phyloP scores from a whole-genome alignment of 2,329 filamentous ascomycete genomes.

The Phialemonium atrogriseum region DNA sequence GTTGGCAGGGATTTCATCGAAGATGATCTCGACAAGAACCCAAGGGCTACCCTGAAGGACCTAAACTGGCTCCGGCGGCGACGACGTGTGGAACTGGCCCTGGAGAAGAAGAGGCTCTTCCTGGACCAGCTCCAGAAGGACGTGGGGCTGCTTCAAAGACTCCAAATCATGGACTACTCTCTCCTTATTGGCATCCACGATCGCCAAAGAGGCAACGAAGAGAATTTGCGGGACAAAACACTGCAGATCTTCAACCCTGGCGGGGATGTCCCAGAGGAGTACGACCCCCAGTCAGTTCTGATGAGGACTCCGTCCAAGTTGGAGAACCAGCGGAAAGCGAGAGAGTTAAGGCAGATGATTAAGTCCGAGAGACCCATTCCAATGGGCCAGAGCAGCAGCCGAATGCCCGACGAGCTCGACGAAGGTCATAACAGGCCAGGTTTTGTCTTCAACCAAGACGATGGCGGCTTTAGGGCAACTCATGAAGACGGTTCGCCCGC shows the following conservation, averaged over 20 bases:
- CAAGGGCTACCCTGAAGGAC: conserved; percentile 89
- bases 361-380: conserved; percentile 90
- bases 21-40: conserved; percentile 79
- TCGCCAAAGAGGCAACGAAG: conserved; percentile 81
- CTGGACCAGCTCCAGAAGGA: conserved; percentile 83
- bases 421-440: conserved; percentile 61
- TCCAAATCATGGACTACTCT: conserved; percentile 99
- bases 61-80: conserved; percentile 90
- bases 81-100: conserved; percentile 78
- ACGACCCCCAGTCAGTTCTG: conserved; percentile 53
- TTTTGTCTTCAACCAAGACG: conserved; percentile 86
- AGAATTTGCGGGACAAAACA: conserved; percentile 84
- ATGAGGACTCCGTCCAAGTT: conserved; percentile 88
- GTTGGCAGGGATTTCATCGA: conserved; percentile 87
- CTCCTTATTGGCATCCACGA: conserved; percentile 93
- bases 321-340: conserved; percentile 83
- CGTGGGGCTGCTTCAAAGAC: conserved; percentile 73
- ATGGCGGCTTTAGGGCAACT: conserved; percentile 87
- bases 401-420: conserved; percentile 85
- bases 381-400: conserved; percentile 71
- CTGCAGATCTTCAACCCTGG: conserved; percentile 90
- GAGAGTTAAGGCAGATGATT: conserved; percentile 85
- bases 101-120: conserved; percentile 81
- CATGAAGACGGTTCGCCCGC: conserved; percentile 79
- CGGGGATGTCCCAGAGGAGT: conserved; percentile 53